Base-by-base conservation (phyloP, 805 yeast genomes). In the Ogataea ganodermae region DNA sequence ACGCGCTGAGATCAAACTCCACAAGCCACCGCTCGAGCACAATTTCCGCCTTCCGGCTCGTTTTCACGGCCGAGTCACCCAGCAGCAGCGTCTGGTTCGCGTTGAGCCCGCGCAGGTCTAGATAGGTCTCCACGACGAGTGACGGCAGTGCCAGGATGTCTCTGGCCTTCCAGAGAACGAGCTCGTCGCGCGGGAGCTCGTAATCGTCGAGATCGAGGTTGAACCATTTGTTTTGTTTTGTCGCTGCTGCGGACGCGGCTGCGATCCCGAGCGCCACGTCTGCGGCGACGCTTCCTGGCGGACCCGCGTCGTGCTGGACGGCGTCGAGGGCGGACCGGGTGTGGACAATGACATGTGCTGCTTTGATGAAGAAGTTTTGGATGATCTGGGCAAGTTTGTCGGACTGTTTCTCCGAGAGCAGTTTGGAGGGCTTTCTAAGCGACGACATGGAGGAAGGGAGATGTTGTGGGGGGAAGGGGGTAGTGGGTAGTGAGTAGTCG, bases 21-120 rank as follows among this genome's bases (percentile, higher is more conserved):
- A 94, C 69, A 20, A 89, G 73, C 99, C 99, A 94, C 49, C 99
- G 76, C 61, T 94, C 99, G 48, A 94, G 69, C 2, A 94, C 97
- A n/a, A 94, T 79, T 65, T 92, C 98, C 14, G 80, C 74, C 58
- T 86, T 86, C 58, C 78, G 80, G 2, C 77, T 72, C 12, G 84
- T 85, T 49, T 75, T 79, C 8, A 84, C 72, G 10, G 83, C 83
- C 8, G 77, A 70, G 20, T 56, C 61, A 23, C 59, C 58, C 5
- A 64, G 39, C 39, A 57, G 39, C 14, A 65, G 52, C 6, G 60
- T 49, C 36, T 60, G 61, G n/a, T 54, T 49, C 12, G 56, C 39
- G 27, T 50, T 48, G 36, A 65, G 45, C 2, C 56, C 56, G n/a
- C 65, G 23, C 22, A 66, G 39, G 44, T 66, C 70, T 30, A 66